Conservation (phyloP, 345 rosid species). For the Raphanus sativus region DNA sequence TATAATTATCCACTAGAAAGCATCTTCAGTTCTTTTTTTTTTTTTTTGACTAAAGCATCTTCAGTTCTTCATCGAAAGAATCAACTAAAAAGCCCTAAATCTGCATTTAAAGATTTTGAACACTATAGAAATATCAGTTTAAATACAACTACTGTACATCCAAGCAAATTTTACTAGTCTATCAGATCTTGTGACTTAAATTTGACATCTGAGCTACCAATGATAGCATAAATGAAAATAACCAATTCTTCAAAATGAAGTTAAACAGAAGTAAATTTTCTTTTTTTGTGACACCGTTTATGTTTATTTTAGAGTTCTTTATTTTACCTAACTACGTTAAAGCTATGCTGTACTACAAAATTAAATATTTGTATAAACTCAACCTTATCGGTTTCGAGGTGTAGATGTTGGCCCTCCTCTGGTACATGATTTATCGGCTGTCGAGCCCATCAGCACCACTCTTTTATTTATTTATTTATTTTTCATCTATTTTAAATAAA, state of each 20-base stretch:
- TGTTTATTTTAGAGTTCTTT: background rate
- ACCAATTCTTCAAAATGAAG: background rate
- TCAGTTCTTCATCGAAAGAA: slow-evolving; percentile 33
- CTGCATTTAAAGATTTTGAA: background rate
- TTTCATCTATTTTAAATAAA: background rate
- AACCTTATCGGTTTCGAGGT: slow-evolving; percentile 48
- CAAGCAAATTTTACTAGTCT: background rate
- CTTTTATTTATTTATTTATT: background rate
- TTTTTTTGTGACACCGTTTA: background rate
- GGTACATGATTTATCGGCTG: slow-evolving; percentile 40
- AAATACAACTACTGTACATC: background rate
- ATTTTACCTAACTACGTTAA: background rate
- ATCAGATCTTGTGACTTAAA: background rate
- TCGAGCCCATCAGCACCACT: slow-evolving; percentile 58
- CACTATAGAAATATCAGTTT: background rate
- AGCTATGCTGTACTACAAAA: background rate
- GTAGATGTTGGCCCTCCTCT: slow-evolving; percentile 25
- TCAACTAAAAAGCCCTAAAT: slow-evolving; percentile 13
- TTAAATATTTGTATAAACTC: background rate
- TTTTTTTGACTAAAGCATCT: no score
- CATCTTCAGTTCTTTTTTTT: slow-evolving; percentile 20
- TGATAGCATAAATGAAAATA: background rate
- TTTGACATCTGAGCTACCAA: background rate
- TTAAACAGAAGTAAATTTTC: no score
- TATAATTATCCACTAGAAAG: slow-evolving; percentile 13